A percentile compares a stretch with the other conserved stretches of the same genome.
These are phyloP conservation scores for Xylaria telfairii DNA, from an alignment of 495 filamentous ascomycete genomes.

Conservation along the genomic window DNA sequence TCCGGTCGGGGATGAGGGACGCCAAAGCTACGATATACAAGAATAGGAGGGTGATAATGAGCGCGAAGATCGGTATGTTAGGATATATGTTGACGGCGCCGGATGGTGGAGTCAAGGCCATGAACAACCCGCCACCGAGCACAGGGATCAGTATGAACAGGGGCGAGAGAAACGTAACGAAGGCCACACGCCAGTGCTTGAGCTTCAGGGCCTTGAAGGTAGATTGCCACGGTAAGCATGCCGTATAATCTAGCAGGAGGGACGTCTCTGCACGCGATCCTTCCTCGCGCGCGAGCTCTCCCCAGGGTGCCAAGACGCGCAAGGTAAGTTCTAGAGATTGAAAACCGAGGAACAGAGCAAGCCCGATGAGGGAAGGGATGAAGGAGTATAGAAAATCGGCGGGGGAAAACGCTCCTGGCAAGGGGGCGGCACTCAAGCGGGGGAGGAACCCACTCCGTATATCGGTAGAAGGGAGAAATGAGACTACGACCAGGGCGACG, in stretches of 20 bases:
- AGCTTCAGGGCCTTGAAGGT: conserved; percentile 67
- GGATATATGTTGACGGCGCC: conserved; percentile 70
- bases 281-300: conserved; percentile 58
- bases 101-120: conserved; percentile 67
- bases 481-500: conserved; percentile 74
- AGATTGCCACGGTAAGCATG: conserved; percentile 66
- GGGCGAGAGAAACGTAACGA: conserved; percentile 68
- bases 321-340: conserved; percentile 78
- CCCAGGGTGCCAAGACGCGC: conserved; percentile 78
- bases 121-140: conserved; percentile 79
- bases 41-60: conserved; percentile 70
- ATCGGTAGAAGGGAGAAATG: conserved; percentile 71
- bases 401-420: conserved; percentile 71
- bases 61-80: conserved; percentile 70
- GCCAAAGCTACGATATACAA: conserved; percentile 63
- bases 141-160: conserved; percentile 72
- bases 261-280: conserved; percentile 71
- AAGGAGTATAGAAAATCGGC: conserved; percentile 91
- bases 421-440: conserved; percentile 64
- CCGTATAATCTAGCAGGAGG: conserved; percentile 75
- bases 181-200: conserved; percentile 74
- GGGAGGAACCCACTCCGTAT: conserved; percentile 74
- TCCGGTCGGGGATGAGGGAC: conserved; percentile 59
- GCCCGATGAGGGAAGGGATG: conserved; percentile 76
- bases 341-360: conserved; percentile 76